Conservation (phyloP, 225 moss, liverwort and hornwort genomes). For the Pleurozium schreberi region DNA sequence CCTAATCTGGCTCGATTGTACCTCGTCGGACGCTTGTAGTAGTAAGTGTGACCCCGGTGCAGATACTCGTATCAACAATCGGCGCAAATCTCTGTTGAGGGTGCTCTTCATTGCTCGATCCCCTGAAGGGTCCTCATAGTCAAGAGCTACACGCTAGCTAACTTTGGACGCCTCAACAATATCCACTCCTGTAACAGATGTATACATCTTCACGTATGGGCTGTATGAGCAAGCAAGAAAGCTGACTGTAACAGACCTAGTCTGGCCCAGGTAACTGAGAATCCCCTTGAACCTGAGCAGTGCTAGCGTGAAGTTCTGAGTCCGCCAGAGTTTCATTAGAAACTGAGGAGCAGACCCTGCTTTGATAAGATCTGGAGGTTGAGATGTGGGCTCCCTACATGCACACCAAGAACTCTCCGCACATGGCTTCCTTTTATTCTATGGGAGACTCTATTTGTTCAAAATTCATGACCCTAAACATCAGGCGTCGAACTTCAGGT, state of each 20-base stretch:
- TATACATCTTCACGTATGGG: neutral
- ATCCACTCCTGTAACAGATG: neutral
- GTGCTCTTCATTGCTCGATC: neutral
- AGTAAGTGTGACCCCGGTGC: neutral
- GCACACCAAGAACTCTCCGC: neutral
- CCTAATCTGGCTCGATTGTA: neutral
- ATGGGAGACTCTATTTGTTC: slow-evolving; percentile 47
- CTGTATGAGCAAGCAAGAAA: neutral
- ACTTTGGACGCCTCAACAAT: neutral
- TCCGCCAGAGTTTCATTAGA: neutral
- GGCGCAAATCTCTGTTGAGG: neutral
- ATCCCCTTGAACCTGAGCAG: neutral
- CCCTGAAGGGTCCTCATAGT: neutral
- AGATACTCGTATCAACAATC: neutral
- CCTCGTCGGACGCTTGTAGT: neutral
- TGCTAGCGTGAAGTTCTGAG: neutral
- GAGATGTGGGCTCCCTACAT: neutral
- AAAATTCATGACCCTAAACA: slow-evolving; percentile 66
- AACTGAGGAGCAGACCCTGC: neutral
- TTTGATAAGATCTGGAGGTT: neutral
- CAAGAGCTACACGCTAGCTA: neutral
- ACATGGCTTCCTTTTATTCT: neutral
- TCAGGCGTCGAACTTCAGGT: slow-evolving; percentile 73
- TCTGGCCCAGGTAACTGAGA: neutral
- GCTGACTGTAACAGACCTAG: neutral